Base-by-base conservation (phyloP, 2,329 filamentous ascomycete genomes). In the Talaromyces sp. region DNA sequence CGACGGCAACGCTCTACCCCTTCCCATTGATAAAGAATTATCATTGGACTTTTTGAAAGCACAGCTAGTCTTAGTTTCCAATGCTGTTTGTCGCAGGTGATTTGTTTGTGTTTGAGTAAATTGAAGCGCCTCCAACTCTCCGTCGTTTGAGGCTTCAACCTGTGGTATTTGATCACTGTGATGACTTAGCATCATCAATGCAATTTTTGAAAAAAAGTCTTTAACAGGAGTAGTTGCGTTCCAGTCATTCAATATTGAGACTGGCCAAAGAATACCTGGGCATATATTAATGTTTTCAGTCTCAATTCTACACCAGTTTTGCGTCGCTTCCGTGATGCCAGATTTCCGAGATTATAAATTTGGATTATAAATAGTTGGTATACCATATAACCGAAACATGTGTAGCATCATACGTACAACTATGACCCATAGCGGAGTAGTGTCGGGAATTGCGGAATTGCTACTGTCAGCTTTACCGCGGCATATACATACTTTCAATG, bases 1-100 rank as follows among this genome's bases (percentile, higher is more conserved):
- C 7, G 79, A 78, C 2, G 82, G 81, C 59, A 79, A 80, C 1
- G 77, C 71, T 63, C 80, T 83, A 11, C 35, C 54, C n/a, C 32
- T 35, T 4, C 54, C 54, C 12, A 56, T 56, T 19, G 35, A 41
- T 26, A 50, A 19, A 50, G 10, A 2, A 7, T 26, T 50, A 12
- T 21, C 19, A 21, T 50, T 1, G 43, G n/a, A 10, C 12, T 12
- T 8, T 2, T 26, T 50, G 19, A 12, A n/a, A 21, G 19, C 5
- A 26, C 17, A 21, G 10, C 43, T 26, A 50, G 19, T 4, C 2
- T 21, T 50, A 24, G 43, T 12, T 26, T 17, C 43, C n/a, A 24
- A 6, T 12, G 19, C 24, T 50, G 24, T 21, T 50, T 50, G 19
- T 50, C 24, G 43, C 9, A 24, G 24, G 19, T 26, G 43, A 24